Percentiles rank a stretch among this genome's conserved stretches.
phyloP scores from a whole-genome alignment of 768 basidiomycete genomes.

The Lentinula sp. region DNA sequence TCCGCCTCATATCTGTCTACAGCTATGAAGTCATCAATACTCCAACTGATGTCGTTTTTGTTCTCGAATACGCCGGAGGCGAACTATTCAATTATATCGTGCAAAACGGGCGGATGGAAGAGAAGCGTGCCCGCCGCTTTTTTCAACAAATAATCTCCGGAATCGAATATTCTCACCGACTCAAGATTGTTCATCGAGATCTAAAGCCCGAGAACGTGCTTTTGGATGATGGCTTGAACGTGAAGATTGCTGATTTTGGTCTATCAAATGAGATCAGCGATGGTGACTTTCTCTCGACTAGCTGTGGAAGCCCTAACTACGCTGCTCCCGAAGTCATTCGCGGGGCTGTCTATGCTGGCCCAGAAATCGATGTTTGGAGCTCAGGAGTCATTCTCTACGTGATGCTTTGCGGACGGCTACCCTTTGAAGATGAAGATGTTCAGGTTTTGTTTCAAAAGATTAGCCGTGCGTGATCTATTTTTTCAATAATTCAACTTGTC shows the following conservation, averaged over 20 bases:
- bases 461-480: constrained; percentile 52
- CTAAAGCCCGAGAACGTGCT: constrained; percentile 96
- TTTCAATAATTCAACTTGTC: constrained; percentile 7
- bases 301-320: constrained; percentile 97
- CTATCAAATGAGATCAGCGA: constrained; percentile 94
- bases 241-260: constrained; percentile 99
- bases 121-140: constrained; percentile 83
- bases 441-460: constrained; percentile 92
- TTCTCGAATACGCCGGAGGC: constrained; percentile 93
- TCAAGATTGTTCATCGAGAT: constrained; percentile 97
- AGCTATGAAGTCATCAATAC: constrained; percentile 91
- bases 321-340: constrained; percentile 98
- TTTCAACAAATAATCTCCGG: constrained; percentile 99
- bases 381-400: constrained; percentile 99
- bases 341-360: constrained; percentile 92
- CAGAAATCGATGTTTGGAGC: constrained; percentile 99
- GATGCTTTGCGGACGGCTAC: constrained; percentile 91
- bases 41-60: constrained; percentile 94
- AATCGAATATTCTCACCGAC: constrained; percentile 92
- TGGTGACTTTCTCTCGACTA: constrained; percentile 94
- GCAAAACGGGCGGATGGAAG: constrained; percentile 78
- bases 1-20: constrained; percentile 8
- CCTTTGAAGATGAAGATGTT: constrained; percentile 97
- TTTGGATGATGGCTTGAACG: constrained; percentile 76
- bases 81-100: constrained; percentile 99